These are phyloP conservation scores for Pachysandra terminalis DNA, from an alignment of 164 flowering plant species.

Conservation along the genomic window DNA sequence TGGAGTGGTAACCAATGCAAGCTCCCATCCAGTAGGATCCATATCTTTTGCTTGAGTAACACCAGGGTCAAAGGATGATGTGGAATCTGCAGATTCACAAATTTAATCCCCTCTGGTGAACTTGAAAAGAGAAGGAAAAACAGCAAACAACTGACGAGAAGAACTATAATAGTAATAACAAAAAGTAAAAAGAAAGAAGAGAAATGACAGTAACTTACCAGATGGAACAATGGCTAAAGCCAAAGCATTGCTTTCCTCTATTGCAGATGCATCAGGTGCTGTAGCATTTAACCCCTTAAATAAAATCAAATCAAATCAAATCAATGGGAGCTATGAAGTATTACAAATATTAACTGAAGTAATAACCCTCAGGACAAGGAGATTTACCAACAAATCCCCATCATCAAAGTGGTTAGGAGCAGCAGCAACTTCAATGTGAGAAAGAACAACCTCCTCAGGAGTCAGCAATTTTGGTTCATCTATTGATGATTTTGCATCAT, in stretches of 20 bases:
- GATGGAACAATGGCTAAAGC: slow-evolving; percentile 89
- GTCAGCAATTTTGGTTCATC: slow-evolving; percentile 48
- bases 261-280: slow-evolving; percentile 56
- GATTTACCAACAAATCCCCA: slow-evolving; percentile 80
- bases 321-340: slow-evolving; percentile 1
- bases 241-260: slow-evolving; percentile 90
- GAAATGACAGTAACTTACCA: slow-evolving; percentile 28
- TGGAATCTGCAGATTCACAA: slow-evolving; percentile 35
- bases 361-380: background rate
- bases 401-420: slow-evolving; percentile 38
- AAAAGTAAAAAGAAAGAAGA: background rate
- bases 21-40: slow-evolving; percentile 99
- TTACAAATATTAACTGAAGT: slow-evolving; percentile 1
- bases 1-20: slow-evolving; percentile 88
- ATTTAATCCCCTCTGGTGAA: background rate
- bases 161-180: background rate
- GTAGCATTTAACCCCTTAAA: slow-evolving; percentile 60
- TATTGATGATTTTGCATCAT: slow-evolving; percentile 33
- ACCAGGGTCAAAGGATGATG: slow-evolving; percentile 39
- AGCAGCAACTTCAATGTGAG: slow-evolving; percentile 23
- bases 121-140: too few species aligned
- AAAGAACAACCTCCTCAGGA: slow-evolving; percentile 30
- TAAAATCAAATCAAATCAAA: background rate
- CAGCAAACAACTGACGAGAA: background rate
- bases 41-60: slow-evolving; percentile 45